Conservation (phyloP, 352 stramenopile species). For the Peronosclerospora sorghi region DNA sequence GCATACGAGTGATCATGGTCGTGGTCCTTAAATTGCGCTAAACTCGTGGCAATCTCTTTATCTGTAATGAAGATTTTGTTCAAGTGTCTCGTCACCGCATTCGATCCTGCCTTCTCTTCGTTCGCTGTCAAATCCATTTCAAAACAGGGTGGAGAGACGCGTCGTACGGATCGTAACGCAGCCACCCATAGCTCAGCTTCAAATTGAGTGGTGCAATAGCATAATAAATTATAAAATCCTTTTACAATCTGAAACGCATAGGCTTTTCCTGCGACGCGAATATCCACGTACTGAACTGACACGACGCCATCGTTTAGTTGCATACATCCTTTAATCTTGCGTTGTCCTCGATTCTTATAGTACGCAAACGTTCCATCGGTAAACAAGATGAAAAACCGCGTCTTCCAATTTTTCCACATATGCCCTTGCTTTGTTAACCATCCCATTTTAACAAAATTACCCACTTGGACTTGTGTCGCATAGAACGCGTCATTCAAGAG, state of each 20-base stretch:
- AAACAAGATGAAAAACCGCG: conserved; percentile 78
- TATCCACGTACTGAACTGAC: conserved; percentile 69
- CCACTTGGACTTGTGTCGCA: conserved; percentile 42
- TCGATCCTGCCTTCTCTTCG: conserved; percentile 43
- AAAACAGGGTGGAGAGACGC: conserved; percentile 29
- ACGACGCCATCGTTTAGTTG: conserved; percentile 79
- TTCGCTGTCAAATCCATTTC: conserved; percentile 53
- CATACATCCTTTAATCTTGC: conserved; percentile 75
- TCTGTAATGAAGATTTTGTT: conserved; percentile 82
- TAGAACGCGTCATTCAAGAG: conserved; percentile 64
- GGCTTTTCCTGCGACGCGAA: conserved; percentile 42
- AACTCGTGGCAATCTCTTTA: conserved; percentile 29
- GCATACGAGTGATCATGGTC: conserved; percentile 37
- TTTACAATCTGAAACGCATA: conserved; percentile 82
- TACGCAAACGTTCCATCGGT: conserved; percentile 73
- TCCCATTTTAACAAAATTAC: conserved; percentile 72
- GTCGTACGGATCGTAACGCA: conserved; percentile 42
- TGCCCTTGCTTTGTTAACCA: conserved; percentile 81
- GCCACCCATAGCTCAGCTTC: conserved; percentile 77
- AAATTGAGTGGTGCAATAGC: conserved; percentile 64
- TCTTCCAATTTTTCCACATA: conserved; percentile 84
- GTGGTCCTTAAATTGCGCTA: conserved; percentile 41
- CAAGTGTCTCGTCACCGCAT: conserved; percentile 43
- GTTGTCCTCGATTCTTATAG: conserved; percentile 65
- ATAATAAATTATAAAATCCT: conserved; percentile 74